These are phyloP conservation scores for Cudoniella acicularis DNA, from an alignment of 495 filamentous ascomycete species.

Conservation along the genomic window DNA sequence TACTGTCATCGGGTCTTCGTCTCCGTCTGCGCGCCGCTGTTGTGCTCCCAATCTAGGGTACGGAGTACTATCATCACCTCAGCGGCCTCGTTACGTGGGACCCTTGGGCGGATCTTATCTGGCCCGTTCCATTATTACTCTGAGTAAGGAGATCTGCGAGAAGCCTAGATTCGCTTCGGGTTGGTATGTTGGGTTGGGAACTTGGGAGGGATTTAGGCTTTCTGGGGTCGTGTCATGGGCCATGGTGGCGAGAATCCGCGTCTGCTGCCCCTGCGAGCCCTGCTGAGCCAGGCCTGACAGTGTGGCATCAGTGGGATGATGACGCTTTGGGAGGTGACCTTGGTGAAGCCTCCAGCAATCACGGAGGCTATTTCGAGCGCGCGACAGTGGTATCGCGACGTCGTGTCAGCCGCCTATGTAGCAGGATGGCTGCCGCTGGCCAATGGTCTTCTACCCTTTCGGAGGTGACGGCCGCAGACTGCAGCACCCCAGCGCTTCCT, in stretches of 20 bases:
- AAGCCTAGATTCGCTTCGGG: no score
- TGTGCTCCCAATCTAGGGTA: no score
- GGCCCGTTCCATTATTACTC: conserved; percentile 3
- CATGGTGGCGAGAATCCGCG: neutral
- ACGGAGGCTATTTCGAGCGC: neutral
- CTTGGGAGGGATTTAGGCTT: no score
- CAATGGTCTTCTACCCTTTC: neutral
- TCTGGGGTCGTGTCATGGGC: neutral
- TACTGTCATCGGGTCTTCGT: no score
- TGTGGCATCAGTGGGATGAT: no score
- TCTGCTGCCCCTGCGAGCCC: no score
- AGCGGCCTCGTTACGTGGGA: neutral
- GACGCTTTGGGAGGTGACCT: neutral
- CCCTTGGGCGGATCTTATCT: conserved; percentile 1
- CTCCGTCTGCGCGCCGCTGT: no score
- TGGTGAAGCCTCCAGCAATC: neutral
- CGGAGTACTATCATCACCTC: no score
- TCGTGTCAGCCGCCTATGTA: neutral
- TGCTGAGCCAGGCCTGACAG: no score
- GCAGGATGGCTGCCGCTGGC: neutral
- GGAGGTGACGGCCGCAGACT: neutral
- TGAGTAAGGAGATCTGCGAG: neutral
- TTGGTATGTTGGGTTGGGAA: no score
- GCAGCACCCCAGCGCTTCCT: conserved; percentile 1
- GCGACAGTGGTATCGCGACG: neutral